Evolutionary conservation across 2,329 filamentous ascomycete genomes (phyloP), one percentile per base, ranked within the genome.

Genomic region (Botrytis medusae): DNA sequence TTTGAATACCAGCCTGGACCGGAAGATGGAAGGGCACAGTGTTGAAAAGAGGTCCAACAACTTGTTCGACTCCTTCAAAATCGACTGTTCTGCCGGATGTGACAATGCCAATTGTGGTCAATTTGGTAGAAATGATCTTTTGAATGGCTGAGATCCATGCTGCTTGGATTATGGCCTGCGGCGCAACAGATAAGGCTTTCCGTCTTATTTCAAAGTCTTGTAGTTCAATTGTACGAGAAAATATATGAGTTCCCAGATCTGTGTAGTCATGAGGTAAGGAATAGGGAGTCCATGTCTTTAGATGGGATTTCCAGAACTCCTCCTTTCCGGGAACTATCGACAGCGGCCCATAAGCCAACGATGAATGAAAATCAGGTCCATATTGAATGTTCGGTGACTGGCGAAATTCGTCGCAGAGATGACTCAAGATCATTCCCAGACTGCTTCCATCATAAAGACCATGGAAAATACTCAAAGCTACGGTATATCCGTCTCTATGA

Each of bases 21-120:
- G 83, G 79, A 48, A 90, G 82, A 72, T 88, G 86, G 79, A 92
- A 94, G 0, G 95, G 94, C 1, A 98, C 84, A 0, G 94, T 97
- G 80, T 98, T 98, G 86, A 98, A 97, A 32, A 98, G 83, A 0
- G 95, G 95, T 0, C 95, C 95, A 60, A 96, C 87, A 0, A 93
- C 88, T 34, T 85, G 80, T 64, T 94, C 91, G 2, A 90, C 87
- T 2, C 85, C 85, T 12, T 91, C 86, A 20, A 94, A 83, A 61
- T 92, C 88, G 7, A 97, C 87, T 0, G 90, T 88, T 74, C 95
- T 87, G 0, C 95, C 95, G 10, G 94, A 96, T 0, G 93, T 87
- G 20, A 98, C 87, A 32, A 97, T 84, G 0, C 95, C 95, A 22
- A 95, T 88, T 2, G 78, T 88, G 2, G 78, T 81, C 22, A 78